These are phyloP conservation scores for Suillus tomentosus DNA, from an alignment of 768 basidiomycete species.

Conservation along the genomic window DNA sequence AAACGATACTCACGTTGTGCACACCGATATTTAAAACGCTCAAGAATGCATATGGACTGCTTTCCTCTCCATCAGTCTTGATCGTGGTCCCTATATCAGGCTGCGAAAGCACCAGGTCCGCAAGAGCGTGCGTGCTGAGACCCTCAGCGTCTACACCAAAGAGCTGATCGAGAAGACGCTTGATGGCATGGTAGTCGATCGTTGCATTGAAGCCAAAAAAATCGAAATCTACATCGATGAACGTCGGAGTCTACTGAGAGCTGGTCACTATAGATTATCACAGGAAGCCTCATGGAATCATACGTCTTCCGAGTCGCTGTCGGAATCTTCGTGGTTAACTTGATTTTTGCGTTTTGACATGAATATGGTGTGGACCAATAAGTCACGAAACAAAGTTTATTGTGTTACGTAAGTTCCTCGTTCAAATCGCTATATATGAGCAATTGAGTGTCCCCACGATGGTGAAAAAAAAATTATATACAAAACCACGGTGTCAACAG, in stretches of 20 bases:
- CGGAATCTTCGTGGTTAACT: conserved; percentile 34
- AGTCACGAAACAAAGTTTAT: neutral
- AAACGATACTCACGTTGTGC: conserved; percentile 51
- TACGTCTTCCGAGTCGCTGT: conserved; percentile 43
- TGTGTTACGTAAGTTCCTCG: neutral
- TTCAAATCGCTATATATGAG: neutral
- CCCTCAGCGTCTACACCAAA: conserved; percentile 72
- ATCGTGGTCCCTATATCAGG: conserved; percentile 83
- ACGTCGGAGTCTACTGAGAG: conserved; percentile 19
- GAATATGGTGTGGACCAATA: neutral
- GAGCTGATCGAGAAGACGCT: conserved; percentile 69
- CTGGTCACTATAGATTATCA: conserved; percentile 3
- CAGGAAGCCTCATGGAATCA: conserved; percentile 34
- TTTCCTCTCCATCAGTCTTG: conserved; percentile 68
- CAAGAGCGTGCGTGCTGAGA: conserved; percentile 71
- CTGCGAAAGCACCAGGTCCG: conserved; percentile 77
- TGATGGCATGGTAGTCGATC: conserved; percentile 86
- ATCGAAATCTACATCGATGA: conserved; percentile 59
- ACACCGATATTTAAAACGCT: conserved; percentile 79
- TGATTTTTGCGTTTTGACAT: conserved; percentile 61
- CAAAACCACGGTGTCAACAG: neutral
- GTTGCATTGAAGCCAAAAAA: conserved; percentile 86
- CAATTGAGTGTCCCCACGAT: neutral
- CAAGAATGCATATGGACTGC: conserved; percentile 85
- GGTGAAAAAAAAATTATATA: conserved; percentile 2